Evolutionary conservation across 2,329 filamentous ascomycete genomes (phyloP).

Genomic region (Cercospora zeae-maydis): DNA sequence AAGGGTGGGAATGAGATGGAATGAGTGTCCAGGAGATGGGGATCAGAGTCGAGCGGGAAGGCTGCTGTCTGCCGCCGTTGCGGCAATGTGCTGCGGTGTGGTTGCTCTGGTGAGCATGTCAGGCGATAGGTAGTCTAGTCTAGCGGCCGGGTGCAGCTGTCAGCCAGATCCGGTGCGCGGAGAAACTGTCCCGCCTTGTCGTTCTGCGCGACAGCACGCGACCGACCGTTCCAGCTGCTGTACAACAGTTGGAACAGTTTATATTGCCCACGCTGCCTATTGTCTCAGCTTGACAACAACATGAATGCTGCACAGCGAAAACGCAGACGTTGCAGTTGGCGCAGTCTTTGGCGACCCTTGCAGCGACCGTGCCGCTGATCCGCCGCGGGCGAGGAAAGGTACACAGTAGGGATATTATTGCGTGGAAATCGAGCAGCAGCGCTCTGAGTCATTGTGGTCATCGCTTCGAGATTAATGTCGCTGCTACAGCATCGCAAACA

Average conservation of each 20-base stretch:
- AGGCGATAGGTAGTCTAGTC: no score
- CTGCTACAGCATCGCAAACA: no score
- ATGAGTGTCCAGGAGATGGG: not conserved
- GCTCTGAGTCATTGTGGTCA: no score
- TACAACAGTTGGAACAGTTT: no score
- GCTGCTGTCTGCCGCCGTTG: not conserved
- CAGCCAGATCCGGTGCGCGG: not conserved
- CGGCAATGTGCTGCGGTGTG: not conserved
- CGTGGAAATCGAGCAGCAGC: no score
- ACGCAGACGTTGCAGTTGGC: not conserved
- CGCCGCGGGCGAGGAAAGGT: not conserved
- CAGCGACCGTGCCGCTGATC: not conserved
- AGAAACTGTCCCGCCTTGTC: not conserved
- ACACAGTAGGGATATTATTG: no score
- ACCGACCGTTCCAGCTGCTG: not conserved
- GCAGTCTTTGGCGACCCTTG: not conserved
- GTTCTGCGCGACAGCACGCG: not conserved
- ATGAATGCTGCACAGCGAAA: not conserved
- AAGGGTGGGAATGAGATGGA: not conserved
- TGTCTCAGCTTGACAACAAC: no score
- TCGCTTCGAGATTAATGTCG: no score
- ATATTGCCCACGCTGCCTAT: no score
- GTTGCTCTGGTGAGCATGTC: conserved; percentile 13
- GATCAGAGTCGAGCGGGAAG: not conserved
- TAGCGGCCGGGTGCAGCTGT: not conserved